Evolutionary conservation across 192 early-diverging fungal genomes (phyloP).

Genomic region (Coemansia sp.): DNA sequence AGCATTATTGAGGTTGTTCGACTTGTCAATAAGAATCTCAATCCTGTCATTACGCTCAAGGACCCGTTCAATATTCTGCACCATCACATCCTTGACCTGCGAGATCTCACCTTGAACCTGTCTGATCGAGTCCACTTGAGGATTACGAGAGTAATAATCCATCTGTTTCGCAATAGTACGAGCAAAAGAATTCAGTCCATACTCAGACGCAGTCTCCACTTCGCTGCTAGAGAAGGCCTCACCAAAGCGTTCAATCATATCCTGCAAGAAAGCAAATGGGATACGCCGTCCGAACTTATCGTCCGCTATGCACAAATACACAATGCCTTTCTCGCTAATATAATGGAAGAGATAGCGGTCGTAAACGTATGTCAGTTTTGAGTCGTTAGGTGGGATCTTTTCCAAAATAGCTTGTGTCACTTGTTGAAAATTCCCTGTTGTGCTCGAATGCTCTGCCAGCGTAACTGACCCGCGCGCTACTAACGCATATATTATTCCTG

Average conservation of each 20-base stretch:
- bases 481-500: constrained; percentile 75
- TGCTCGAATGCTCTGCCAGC: constrained; percentile 80
- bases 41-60: constrained; percentile 85
- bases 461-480: constrained; percentile 75
- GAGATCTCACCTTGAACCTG: constrained; percentile 89
- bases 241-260: constrained; percentile 68
- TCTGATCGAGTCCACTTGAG: constrained; percentile 70
- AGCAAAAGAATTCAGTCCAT: constrained; percentile 82
- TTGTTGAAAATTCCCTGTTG: constrained; percentile 78
- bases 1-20: constrained; percentile 79
- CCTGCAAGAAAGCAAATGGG: constrained; percentile 89
- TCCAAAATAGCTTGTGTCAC: constrained; percentile 85
- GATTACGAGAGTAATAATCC: constrained; percentile 76
- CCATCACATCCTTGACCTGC: constrained; percentile 93
- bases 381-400: constrained; percentile 87
- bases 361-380: constrained; percentile 89
- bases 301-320: constrained; percentile 87
- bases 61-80: constrained; percentile 89
- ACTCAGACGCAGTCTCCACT: constrained; percentile 60
- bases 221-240: constrained; percentile 58
- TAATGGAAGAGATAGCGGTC: constrained; percentile 94
- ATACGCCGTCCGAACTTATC: constrained; percentile 70
- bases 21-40: constrained; percentile 88
- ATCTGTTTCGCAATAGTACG: constrained; percentile 78
- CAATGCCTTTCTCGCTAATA: constrained; percentile 73